Percentiles rank a stretch among this genome's conserved stretches.
These are phyloP conservation scores for Groenewaldozyma auringiensis DNA, from an alignment of 1,139 yeast species.

Conservation along the genomic window DNA sequence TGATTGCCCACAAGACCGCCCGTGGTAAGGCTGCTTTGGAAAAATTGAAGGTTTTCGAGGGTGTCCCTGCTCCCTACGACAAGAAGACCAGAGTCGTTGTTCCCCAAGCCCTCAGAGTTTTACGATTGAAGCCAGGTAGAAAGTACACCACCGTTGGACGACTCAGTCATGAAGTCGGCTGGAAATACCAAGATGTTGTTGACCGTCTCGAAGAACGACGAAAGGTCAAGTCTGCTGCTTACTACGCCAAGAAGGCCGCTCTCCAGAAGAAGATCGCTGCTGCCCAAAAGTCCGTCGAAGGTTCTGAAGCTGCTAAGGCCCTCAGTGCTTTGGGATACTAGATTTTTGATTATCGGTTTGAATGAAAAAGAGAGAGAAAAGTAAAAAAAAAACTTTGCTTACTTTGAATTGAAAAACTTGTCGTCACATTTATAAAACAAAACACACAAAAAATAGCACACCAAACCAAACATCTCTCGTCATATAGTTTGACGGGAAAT, in stretches of 20 bases:
- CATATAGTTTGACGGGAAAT: neutral
- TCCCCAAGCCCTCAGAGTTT: conserved; percentile 99
- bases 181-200: conserved; percentile 99
- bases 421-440: too few relatives aligned
- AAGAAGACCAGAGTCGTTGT: conserved; percentile 99
- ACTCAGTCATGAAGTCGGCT: conserved; percentile 94
- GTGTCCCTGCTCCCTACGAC: conserved; percentile 99
- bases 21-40: conserved; percentile 99
- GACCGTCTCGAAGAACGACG: conserved; percentile 99
- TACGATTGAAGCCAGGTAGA: conserved; percentile 99
- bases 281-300: conserved; percentile 75
- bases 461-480: neutral
- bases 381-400: conserved; percentile 1
- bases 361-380: neutral
- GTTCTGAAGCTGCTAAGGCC: conserved; percentile 63
- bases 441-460: conserved; percentile 3
- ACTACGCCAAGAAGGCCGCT: conserved; percentile 98
- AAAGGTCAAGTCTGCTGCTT: conserved; percentile 98
- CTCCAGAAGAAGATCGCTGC: conserved; percentile 83
- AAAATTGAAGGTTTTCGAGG: conserved; percentile 99
- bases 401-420: neutral
- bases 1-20: conserved; percentile 99
- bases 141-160: conserved; percentile 98
- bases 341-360: conserved; percentile 15
- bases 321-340: conserved; percentile 78